phyloP scores from a whole-genome alignment of 2,329 filamentous ascomycete genomes.

The Apiospora phragmitis region DNA sequence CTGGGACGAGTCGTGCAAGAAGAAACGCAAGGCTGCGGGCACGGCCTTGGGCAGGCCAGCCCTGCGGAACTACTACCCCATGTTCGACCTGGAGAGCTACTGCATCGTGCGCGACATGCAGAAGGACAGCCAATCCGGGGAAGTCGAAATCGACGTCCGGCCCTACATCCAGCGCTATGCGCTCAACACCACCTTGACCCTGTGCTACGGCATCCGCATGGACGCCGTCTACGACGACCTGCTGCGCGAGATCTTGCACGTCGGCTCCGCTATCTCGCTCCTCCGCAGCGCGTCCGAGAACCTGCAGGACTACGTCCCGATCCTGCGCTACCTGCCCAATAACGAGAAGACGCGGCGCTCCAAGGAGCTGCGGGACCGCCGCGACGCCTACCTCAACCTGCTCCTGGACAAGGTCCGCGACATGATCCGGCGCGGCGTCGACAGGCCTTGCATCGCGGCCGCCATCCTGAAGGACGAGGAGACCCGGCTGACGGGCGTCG shows the following conservation, averaged over 20 bases:
- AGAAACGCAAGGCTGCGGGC: constrained; percentile 52
- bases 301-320: constrained; percentile 53
- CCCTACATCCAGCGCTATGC: constrained; percentile 55
- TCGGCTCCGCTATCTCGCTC: constrained; percentile 51
- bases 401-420: constrained; percentile 50
- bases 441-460: constrained; percentile 55
- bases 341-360: constrained; percentile 50
- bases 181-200: constrained; percentile 53
- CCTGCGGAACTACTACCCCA: constrained; percentile 48
- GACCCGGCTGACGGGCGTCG: constrained; percentile 51
- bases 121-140: constrained; percentile 41
- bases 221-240: constrained; percentile 52
- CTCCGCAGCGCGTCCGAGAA: constrained; percentile 53
- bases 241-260: constrained; percentile 52
- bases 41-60: constrained; percentile 46
- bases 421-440: constrained; percentile 51
- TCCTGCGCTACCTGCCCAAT: constrained; percentile 50
- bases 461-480: constrained; percentile 56
- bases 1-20: constrained; percentile 54
- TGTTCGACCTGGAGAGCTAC: constrained; percentile 55
- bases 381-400: constrained; percentile 50
- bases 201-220: constrained; percentile 57
- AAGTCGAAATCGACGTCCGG: constrained; percentile 44
- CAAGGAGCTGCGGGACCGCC: constrained; percentile 46
- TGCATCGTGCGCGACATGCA: constrained; percentile 49